Base-by-base conservation (phyloP, 345 rosid genomes). In the Sisymbrium altissimum region DNA sequence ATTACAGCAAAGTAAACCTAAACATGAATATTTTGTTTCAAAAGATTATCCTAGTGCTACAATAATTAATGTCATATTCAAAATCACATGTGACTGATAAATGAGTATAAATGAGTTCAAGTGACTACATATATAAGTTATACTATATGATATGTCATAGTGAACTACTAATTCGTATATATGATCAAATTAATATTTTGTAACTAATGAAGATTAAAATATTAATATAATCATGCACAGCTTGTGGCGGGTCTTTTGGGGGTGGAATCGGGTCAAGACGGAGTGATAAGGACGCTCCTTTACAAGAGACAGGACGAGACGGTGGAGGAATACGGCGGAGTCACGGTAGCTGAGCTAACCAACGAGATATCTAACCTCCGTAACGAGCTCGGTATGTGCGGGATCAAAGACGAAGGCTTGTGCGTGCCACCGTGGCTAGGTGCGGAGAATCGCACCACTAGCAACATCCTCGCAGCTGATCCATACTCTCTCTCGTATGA, bases 181-280 rank as follows among this genome's bases (percentile, higher is more conserved):
- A 12, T 41, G 64, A 21, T 56, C 33, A n/a, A 58, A 46, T 19
- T 21, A 15, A 23, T 38, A 49, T 12, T 0, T 25, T 29, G 9
- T 30, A 50, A 32, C 40, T 68, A 44, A 33, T 21, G 53, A 45
- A 14, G 10, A 27, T n/a, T 5, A 33, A 19, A n/a, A 45, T 62
- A 62, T 7, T 55, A n/a, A 55, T 15, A 30, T 66, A 44, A 25
- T 54, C 56, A n/a, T n/a, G n/a, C n/a, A n/a, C n/a, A 87, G 96
- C 79, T 91, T 36, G 89, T 77, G 6, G 85, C 88, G 0, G 77
- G 81, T 3, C 80, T 91, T 13, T 64, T 86, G 71, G 94, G 88
- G 0, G 87, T 83, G 60, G 96, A 89, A 72, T 65, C 90, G 2
- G 95, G 87, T 19, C 96, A 91, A 71, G 97, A 91, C 66, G 91